Conservation (phyloP, 164 flowering plant genomes). For the Vitis rotundifolia region DNA sequence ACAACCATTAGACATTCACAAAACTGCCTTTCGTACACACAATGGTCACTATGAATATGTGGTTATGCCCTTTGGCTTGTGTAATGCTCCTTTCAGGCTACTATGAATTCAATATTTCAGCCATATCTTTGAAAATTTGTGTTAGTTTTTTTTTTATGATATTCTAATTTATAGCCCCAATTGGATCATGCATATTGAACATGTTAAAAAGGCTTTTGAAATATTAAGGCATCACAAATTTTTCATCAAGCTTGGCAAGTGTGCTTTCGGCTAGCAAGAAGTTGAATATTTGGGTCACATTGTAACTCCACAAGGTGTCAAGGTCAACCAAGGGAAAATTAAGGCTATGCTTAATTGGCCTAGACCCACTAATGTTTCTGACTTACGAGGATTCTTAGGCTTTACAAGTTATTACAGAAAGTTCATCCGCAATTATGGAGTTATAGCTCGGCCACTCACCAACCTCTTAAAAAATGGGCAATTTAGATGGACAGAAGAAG, state of each 20-base stretch:
- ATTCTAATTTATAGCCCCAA: too few species aligned
- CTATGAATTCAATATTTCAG: background rate
- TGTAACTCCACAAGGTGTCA: background rate
- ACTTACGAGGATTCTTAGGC: background rate
- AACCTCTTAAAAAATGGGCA: background rate
- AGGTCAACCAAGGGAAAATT: background rate
- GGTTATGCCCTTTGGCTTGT: background rate
- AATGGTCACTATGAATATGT: slow-evolving; percentile 14
- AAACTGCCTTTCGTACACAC: background rate
- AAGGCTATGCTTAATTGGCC: background rate
- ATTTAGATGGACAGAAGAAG: background rate
- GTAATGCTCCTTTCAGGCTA: background rate
- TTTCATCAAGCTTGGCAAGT: background rate
- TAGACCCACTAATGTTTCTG: background rate
- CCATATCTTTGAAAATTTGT: too few species aligned
- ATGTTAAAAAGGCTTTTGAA: too few species aligned
- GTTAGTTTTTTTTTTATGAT: too few species aligned
- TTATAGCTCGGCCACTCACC: background rate
- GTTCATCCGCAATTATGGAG: background rate
- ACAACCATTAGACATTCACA: background rate
- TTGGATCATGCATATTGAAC: too few species aligned
- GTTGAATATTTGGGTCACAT: background rate
- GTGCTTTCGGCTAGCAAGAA: background rate
- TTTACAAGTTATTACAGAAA: background rate
- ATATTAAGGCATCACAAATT: background rate